A percentile compares a stretch with the other conserved stretches of the same genome.
phyloP scores from a whole-genome alignment of 1,284 basidiomycete species.

The Boletus mariae region DNA sequence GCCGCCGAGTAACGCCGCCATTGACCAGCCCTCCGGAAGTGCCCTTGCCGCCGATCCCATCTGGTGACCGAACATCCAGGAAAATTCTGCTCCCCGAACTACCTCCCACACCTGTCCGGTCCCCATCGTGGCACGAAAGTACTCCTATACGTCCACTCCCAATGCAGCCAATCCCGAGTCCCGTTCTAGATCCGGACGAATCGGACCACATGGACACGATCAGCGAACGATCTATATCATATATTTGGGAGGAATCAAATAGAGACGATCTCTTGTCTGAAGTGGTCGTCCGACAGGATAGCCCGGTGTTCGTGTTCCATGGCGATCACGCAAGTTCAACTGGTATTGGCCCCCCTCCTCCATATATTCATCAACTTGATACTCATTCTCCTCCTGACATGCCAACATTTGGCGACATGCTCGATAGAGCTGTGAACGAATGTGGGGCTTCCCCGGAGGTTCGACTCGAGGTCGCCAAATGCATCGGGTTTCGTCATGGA shows the following conservation, averaged over 20 bases:
- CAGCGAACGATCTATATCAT: constrained; percentile 5
- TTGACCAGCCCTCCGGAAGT: constrained; percentile 14
- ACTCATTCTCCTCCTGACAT: constrained; percentile 4
- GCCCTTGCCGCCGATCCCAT: constrained; percentile 25
- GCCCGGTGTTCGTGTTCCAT: constrained; percentile 15
- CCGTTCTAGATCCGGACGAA: constrained; percentile 15
- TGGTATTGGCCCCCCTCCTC: constrained; percentile 17
- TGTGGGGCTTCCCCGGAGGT: constrained; percentile 20
- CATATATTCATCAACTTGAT: constrained; percentile 13
- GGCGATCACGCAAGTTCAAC: constrained; percentile 1
- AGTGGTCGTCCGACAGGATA: constrained; percentile 24
- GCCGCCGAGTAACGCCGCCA: constrained; percentile 15
- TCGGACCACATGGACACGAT: constrained; percentile 5
- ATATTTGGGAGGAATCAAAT: constrained; percentile 6
- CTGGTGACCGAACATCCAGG: background rate
- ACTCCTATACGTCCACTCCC: constrained; percentile 17
- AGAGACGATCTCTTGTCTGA: constrained; percentile 1
- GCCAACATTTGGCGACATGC: constrained; percentile 16
- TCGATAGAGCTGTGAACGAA: constrained; percentile 20
- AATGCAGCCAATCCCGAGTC: constrained; percentile 22
- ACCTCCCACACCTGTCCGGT: constrained; percentile 9
- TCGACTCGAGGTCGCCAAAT: constrained; percentile 20
- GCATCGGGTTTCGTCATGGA: constrained; percentile 23
- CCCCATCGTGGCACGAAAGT: background rate
- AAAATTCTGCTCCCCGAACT: background rate